Evolutionary conservation across 2,329 filamentous ascomycete genomes (phyloP), one percentile per base, ranked within the genome.

Genomic region (Exophiala lecanii-corni): DNA sequence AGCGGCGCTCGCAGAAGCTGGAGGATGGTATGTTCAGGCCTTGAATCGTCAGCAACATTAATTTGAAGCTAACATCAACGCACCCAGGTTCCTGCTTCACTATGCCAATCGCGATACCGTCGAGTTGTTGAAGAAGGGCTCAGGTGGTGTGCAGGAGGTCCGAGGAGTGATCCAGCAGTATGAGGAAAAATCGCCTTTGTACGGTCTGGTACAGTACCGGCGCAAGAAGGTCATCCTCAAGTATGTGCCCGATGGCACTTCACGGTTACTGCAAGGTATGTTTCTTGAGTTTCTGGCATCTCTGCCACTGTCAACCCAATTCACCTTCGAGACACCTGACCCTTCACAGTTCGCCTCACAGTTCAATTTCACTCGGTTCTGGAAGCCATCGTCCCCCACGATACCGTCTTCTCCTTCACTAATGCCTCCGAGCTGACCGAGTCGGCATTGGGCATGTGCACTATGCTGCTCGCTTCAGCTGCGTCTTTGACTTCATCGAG

Each of bases 151-250:
- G 46, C 76, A 81, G 48, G 92, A 97, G 62, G 81, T 92, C 53
- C 84, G 89, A 59, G 81, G 81, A 58, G 77, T 81, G 43, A 82
- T 97, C 55, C 78, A 82, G 46, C 73, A 78, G 50, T 94, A 94
- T 62, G 79, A 86, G 43, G 89, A 96, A 53, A 77, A 79, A 42
- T 92, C 88, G 50, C 92, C 92, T 16, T 72, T 98, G 36, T 98
- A 94, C 61, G 92, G 92, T 40, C 88, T 96, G 62, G 70, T 98
- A 55, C 82, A 86, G 57, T 97, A 96, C 65, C 77, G 91, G 43
- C 81, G 89, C 61, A 81, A 89, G 61, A 96, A 89, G 66, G 85
- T 97, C 36, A 69, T 98, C 47, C 78, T 98, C 64, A 96, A 92
- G 69, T 95, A 92, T 63, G 76, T 95, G 50, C 92, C 91, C 1